Conservation (phyloP, 306 rosid genomes). For the Trichosanthes cucumerina region DNA sequence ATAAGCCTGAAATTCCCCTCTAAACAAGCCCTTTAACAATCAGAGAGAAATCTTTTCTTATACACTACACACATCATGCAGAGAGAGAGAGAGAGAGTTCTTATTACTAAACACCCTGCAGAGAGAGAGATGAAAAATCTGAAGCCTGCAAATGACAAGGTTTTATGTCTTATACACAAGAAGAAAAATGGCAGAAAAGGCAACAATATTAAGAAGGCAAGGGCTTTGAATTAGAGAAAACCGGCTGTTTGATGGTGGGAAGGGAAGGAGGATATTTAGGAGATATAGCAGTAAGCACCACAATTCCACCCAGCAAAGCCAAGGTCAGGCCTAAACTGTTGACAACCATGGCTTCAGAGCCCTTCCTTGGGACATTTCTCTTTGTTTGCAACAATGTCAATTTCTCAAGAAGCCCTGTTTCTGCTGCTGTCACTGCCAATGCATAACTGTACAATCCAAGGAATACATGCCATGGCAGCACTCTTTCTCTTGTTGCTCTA, state of each 20-base stretch:
- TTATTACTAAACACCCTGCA: not conserved
- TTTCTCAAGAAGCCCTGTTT: conserved; percentile 83
- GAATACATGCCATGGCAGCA: conserved; percentile 85
- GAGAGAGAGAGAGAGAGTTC: not conserved
- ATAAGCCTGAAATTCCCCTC: not conserved
- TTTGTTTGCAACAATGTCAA: conserved; percentile 60
- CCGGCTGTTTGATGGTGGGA: conserved; percentile 28
- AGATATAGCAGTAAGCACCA: conserved; percentile 61
- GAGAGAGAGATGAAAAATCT: not conserved
- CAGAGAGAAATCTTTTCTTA: not conserved
- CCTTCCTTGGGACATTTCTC: conserved; percentile 39
- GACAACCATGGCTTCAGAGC: conserved; percentile 52
- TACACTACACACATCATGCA: not conserved
- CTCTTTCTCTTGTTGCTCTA: conserved; percentile 35
- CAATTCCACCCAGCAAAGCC: conserved; percentile 56
- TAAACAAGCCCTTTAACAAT: not conserved
- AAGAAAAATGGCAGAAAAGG: not conserved
- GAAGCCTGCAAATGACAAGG: not conserved
- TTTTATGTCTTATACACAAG: not conserved
- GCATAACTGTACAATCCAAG: conserved; percentile 70
- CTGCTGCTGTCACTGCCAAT: conserved; percentile 77
- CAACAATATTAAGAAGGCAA: conserved; percentile 20
- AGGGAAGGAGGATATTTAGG: conserved; percentile 35
- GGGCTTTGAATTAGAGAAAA: conserved; percentile 36
- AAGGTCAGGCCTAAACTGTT: conserved; percentile 55